Evolutionary conservation across 495 filamentous ascomycete species (phyloP).

Genomic region (Hypoxylon rickii): DNA sequence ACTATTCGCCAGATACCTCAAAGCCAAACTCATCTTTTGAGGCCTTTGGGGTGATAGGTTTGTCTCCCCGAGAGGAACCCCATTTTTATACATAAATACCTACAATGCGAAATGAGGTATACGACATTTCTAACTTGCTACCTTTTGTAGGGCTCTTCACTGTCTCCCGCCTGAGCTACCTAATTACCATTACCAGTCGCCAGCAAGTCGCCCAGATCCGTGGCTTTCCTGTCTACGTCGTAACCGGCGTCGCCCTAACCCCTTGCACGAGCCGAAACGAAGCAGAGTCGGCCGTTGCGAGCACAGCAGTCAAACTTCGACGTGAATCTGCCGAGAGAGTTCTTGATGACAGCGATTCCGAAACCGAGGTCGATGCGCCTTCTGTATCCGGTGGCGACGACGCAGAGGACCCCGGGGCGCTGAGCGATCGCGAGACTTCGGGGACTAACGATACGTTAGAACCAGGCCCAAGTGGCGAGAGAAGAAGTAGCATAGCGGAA

Average conservation of each 20-base stretch:
- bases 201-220: constrained; percentile 86
- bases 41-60: constrained; percentile 85
- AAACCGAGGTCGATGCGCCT: constrained; percentile 45
- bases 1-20: constrained; percentile 39
- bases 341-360: constrained; percentile 43
- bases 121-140: constrained; percentile 5
- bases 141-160: constrained; percentile 66
- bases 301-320: constrained; percentile 59
- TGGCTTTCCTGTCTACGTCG: constrained; percentile 79
- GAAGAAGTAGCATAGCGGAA: constrained; percentile 68
- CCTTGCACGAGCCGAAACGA: constrained; percentile 77
- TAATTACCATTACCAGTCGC: constrained; percentile 80
- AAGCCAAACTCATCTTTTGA: constrained; percentile 62
- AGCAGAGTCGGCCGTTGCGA: constrained; percentile 69
- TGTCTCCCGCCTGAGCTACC: constrained; percentile 73
- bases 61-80: constrained; percentile 26
- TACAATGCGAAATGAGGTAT: not conserved
- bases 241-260: constrained; percentile 85
- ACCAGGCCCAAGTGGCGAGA: constrained; percentile 34
- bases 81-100: not conserved
- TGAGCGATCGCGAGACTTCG: constrained; percentile 36
- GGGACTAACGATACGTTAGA: constrained; percentile 20
- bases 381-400: constrained; percentile 37
- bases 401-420: constrained; percentile 32
- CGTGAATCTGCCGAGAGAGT: constrained; percentile 34